Base-by-base conservation (phyloP, 2,329 filamentous ascomycete genomes). In the Mycosphaerella arachidis region DNA sequence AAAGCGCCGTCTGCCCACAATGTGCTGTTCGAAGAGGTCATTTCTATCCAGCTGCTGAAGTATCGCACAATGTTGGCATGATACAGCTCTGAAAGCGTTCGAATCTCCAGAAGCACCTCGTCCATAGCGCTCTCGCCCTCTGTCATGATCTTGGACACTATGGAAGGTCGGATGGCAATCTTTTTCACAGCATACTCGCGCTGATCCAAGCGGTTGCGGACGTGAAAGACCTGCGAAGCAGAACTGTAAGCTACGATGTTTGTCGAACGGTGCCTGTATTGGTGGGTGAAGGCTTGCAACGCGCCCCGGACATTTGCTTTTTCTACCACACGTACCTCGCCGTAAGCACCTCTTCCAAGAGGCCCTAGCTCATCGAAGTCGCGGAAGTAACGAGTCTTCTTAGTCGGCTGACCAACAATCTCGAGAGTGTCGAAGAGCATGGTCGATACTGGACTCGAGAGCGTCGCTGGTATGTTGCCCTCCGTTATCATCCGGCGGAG, bases 1-100 rank as follows among this genome's bases (percentile, higher is more conserved):
- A 57, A 45, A 54, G 29, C 33, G 29, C 16, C 33, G 33, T 45
- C 46, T 10, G 33, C 55, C 29, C 18, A 37, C 8, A 18, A 37
- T 10, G 29, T 10, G 29, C 13, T 37, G 29, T 45, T 57, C 20
- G 45, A 48, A 3, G 52, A 48, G 1, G 69, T 63, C 66, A 66
- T 78, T 37, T 89, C 86, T 13, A 87, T 77, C 86, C 86, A 89
- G 13, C 83, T 83, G 55, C 81, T 80, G 68, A 84, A 84, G 66
- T 89, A 89, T 27, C 86, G 79, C 37, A 89, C 86, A 57, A 89
- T 82, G 68, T 89, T 87, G 5, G 78, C 79, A 70, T 89, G 86
- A 50, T 88, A 82, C 16, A 88, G 75, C 29, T 78, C 77, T 51
- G 86, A 86, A 48, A 89, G 75, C 0, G 84, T 85, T 52, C 84